A percentile compares a stretch with the other conserved stretches of the same genome.
These are phyloP conservation scores for Hypoxylon rickii DNA, from an alignment of 495 filamentous ascomycete species.

Conservation along the genomic window DNA sequence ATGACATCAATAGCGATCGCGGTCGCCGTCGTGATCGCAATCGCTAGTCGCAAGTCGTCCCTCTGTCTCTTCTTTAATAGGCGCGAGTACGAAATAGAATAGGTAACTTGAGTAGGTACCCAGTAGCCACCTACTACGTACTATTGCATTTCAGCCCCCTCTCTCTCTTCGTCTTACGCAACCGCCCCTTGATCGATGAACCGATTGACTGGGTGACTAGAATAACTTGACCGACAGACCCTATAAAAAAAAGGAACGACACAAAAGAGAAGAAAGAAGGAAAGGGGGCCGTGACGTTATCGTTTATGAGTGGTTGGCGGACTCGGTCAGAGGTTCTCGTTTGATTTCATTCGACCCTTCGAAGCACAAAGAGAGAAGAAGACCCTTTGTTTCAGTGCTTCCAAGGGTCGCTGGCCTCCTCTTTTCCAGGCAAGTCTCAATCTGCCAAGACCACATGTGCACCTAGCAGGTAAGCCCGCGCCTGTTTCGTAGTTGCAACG, in stretches of 20 bases:
- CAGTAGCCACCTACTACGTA: no score
- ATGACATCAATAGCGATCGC: background rate
- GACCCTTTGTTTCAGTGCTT: constrained; percentile 24
- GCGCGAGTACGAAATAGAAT: no score
- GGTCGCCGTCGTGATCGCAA: background rate
- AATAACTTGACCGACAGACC: no score
- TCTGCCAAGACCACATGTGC: constrained; percentile 18
- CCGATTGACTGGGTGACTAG: no score
- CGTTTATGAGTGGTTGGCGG: background rate
- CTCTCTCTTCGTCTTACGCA: constrained; percentile 19
- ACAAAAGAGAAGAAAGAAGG: background rate
- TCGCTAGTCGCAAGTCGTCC: no score
- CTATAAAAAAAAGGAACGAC: background rate
- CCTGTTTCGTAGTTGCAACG: constrained; percentile 21
- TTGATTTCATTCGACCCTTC: background rate
- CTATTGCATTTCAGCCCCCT: constrained; percentile 17
- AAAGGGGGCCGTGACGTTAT: constrained; percentile 5
- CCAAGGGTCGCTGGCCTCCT: constrained; percentile 3
- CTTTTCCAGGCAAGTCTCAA: constrained; percentile 7
- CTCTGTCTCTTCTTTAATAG: constrained; percentile 29
- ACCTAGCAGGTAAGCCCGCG: no score
- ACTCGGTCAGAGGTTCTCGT: background rate
- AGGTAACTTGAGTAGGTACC: no score
- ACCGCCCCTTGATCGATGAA: constrained; percentile 10
- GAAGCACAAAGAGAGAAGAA: constrained; percentile 6